Evolutionary conservation across 192 early-diverging fungal species (phyloP).

Genomic region (Polychytrium aggregatum): DNA sequence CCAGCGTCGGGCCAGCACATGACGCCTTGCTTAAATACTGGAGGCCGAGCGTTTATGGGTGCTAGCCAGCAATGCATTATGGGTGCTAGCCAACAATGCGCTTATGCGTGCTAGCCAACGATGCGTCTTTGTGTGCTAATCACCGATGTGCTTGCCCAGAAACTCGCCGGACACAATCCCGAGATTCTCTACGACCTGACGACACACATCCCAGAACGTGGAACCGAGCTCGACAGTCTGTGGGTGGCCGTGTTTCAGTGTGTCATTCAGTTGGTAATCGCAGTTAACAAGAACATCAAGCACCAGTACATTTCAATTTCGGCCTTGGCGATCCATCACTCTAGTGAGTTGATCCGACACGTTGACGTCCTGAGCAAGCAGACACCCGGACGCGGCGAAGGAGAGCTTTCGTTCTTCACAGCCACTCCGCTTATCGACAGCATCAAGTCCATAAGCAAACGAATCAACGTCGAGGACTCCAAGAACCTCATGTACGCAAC

Average conservation of each 20-base stretch:
- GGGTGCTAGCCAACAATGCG: too few species aligned
- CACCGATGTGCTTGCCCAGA: constrained; percentile 7
- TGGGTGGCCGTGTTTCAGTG: constrained; percentile 35
- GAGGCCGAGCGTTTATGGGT: too few species aligned
- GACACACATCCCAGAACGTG: constrained; percentile 19
- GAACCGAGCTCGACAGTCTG: constrained; percentile 35
- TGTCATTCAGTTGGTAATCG: constrained; percentile 35
- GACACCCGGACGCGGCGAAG: background rate
- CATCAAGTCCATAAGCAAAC: constrained; percentile 11
- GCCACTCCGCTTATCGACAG: constrained; percentile 5
- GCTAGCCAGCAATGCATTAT: too few species aligned
- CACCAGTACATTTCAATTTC: constrained; percentile 34
- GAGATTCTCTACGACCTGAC: constrained; percentile 22
- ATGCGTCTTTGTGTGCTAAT: constrained; percentile 1
- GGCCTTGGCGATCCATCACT: constrained; percentile 35
- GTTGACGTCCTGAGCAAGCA: constrained; percentile 18
- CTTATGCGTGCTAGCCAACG: too few species aligned
- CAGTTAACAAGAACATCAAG: constrained; percentile 46
- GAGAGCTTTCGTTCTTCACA: constrained; percentile 9
- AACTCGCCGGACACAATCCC: constrained; percentile 24
- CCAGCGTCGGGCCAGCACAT: too few species aligned
- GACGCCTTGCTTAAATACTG: too few species aligned
- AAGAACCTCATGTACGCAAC: constrained; percentile 37
- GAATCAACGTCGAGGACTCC: constrained; percentile 18
- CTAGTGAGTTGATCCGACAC: constrained; percentile 27